Evolutionary conservation across 2,329 filamentous ascomycete species (phyloP).

Genomic region (Colletotrichum caudatum): DNA sequence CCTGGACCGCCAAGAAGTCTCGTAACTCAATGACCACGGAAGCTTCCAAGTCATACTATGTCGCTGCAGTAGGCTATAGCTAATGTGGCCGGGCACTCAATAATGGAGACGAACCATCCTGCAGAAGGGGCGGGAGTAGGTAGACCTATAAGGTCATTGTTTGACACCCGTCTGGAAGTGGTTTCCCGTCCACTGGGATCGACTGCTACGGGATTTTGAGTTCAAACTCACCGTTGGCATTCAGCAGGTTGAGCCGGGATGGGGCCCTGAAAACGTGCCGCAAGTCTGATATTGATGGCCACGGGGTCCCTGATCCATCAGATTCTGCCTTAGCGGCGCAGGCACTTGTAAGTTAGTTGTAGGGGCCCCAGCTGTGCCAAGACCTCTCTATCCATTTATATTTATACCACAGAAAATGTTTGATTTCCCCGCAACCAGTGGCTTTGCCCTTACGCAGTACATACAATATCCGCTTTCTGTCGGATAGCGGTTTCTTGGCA

Average conservation of each 20-base stretch:
- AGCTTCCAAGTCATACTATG: background rate
- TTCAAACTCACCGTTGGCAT: slow-evolving; percentile 7
- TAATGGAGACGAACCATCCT: slow-evolving; percentile 28
- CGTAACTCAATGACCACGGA: slow-evolving; percentile 8
- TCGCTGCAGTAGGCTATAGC: background rate
- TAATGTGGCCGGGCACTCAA: slow-evolving; percentile 12
- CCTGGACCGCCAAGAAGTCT: slow-evolving; percentile 23
- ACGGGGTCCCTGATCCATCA: slow-evolving; percentile 4
- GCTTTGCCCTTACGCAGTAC: slow-evolving; percentile 14
- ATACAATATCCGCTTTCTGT: slow-evolving; percentile 7
- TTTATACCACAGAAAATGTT: slow-evolving; percentile 13
- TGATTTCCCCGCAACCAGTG: slow-evolving; percentile 28
- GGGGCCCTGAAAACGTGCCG: slow-evolving; percentile 13
- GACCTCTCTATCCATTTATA: slow-evolving; percentile 26
- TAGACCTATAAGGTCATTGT: background rate
- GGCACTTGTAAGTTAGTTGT: too few species aligned
- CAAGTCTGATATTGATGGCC: slow-evolving; percentile 16
- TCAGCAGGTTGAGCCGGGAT: slow-evolving; percentile 8
- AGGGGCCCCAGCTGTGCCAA: slow-evolving; percentile 14
- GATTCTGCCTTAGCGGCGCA: slow-evolving; percentile 15
- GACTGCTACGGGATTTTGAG: slow-evolving; percentile 2
- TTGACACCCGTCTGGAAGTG: background rate
- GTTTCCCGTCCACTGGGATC: slow-evolving; percentile 22
- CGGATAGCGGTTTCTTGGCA: slow-evolving; percentile 31
- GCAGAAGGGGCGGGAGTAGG: slow-evolving; percentile 5